These are phyloP conservation scores for Phaeotremella fagi DNA, from an alignment of 768 basidiomycete species.

Conservation along the genomic window DNA sequence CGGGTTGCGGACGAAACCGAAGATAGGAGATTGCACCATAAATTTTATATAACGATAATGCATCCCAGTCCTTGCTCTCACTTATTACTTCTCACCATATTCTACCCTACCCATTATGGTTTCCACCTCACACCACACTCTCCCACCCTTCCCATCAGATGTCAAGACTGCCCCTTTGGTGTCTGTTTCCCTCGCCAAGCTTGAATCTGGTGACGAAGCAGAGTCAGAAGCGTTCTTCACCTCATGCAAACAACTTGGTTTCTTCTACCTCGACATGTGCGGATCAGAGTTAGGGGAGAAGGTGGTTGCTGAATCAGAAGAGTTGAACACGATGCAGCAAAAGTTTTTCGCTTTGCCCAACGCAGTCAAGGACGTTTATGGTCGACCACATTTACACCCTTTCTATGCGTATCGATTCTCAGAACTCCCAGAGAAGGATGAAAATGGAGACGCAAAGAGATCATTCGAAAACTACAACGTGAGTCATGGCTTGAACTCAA, in stretches of 20 bases:
- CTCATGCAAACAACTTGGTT: constrained; percentile 4
- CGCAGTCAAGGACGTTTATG: constrained; percentile 3
- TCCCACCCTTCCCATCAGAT: constrained; percentile 18
- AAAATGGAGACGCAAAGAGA: constrained; percentile 8
- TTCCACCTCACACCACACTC: constrained; percentile 15
- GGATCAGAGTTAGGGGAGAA: constrained; percentile 1
- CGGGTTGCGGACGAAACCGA: too few species aligned
- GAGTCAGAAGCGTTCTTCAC: constrained; percentile 3
- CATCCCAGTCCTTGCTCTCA: too few species aligned
- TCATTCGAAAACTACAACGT: constrained; percentile 22
- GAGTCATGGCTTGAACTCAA: neutral
- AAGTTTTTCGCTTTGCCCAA: constrained; percentile 2
- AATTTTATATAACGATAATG: too few species aligned
- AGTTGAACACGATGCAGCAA: constrained; percentile 1
- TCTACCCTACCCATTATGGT: too few species aligned
- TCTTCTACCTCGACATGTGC: constrained; percentile 4
- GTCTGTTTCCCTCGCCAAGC: constrained; percentile 18
- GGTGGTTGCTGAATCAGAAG: neutral
- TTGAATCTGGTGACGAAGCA: constrained; percentile 10
- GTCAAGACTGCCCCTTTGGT: constrained; percentile 20
- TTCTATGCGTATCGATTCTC: constrained; percentile 24
- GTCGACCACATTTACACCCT: constrained; percentile 17
- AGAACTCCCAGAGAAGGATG: neutral
- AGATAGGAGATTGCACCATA: too few species aligned
- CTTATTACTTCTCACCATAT: too few species aligned